Percentiles rank a stretch among this genome's conserved stretches.
Evolutionary conservation across 768 basidiomycete genomes (phyloP).

Genomic region (Tubosaeta brunneosetosa): DNA sequence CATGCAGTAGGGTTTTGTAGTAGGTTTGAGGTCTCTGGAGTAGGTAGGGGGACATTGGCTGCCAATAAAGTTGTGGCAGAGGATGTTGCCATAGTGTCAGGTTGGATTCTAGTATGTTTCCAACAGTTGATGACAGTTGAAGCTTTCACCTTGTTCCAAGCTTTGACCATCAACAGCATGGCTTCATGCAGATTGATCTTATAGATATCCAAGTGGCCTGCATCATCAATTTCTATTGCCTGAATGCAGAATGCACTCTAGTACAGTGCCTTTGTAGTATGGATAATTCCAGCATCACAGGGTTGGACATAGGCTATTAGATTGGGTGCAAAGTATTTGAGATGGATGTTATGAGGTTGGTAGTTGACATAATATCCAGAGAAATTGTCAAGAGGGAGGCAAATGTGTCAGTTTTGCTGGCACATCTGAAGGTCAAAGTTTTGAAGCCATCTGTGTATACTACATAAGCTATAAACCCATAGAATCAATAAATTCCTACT

Average conservation of each 20-base stretch:
- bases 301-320: neutral
- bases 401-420: neutral
- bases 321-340: neutral
- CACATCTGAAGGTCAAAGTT: neutral
- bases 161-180: neutral
- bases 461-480: too few species aligned
- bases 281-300: neutral
- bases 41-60: too few species aligned
- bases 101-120: conserved; percentile 3
- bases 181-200: conserved; percentile 4
- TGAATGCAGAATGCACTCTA: conserved; percentile 4
- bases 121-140: conserved; percentile 3
- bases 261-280: conserved; percentile 24
- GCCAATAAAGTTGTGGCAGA: too few species aligned
- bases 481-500: too few species aligned
- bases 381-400: neutral
- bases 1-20: too few species aligned
- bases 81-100: too few species aligned
- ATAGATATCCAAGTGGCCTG: neutral
- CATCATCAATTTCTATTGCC: neutral
- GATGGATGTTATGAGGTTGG: neutral
- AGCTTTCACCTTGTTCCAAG: neutral
- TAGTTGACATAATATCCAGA: neutral
- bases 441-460: neutral
- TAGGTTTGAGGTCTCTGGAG: neutral